phyloP scores from a whole-genome alignment of 768 basidiomycete genomes.

The Kwoniella botswanensis region DNA sequence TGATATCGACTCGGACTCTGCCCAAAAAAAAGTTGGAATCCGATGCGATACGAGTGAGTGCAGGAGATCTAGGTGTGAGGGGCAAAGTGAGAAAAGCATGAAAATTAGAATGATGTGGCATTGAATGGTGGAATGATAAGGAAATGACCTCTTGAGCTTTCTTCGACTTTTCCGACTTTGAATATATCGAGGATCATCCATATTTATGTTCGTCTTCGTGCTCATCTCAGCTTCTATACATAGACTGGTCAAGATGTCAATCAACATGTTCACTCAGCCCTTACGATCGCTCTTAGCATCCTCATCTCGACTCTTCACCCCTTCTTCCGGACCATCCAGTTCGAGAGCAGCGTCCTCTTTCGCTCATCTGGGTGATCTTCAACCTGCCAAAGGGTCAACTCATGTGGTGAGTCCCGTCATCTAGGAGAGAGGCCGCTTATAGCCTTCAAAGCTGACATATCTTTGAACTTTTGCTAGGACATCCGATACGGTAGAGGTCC shows the following conservation, averaged over 20 bases:
- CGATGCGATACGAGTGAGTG: neutral
- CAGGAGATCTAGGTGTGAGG: neutral
- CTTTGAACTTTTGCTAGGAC: conserved; percentile 19
- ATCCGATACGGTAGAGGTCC: conserved; percentile 86
- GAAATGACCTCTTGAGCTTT: neutral
- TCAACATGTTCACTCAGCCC: conserved; percentile 26
- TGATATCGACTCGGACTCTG: neutral
- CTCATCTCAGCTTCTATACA: neutral
- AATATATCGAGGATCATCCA: too few species aligned
- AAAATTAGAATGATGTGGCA: conserved; percentile 13
- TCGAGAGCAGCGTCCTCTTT: conserved; percentile 45
- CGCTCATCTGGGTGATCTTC: conserved; percentile 44
- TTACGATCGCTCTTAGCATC: conserved; percentile 25
- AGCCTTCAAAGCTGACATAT: conserved; percentile 6
- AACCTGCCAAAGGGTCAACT: conserved; percentile 46
- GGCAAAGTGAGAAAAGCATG: neutral
- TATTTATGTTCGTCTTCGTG: neutral
- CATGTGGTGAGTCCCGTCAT: conserved; percentile 33
- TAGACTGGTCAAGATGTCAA: conserved; percentile 16
- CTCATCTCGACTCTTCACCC: conserved; percentile 17
- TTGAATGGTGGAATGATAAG: conserved; percentile 4
- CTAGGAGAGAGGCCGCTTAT: neutral
- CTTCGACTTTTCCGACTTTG: neutral
- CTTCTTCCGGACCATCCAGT: conserved; percentile 17
- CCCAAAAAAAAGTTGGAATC: neutral